phyloP scores from a whole-genome alignment of 805 yeast species.

The Torulaspora gathmanii region DNA sequence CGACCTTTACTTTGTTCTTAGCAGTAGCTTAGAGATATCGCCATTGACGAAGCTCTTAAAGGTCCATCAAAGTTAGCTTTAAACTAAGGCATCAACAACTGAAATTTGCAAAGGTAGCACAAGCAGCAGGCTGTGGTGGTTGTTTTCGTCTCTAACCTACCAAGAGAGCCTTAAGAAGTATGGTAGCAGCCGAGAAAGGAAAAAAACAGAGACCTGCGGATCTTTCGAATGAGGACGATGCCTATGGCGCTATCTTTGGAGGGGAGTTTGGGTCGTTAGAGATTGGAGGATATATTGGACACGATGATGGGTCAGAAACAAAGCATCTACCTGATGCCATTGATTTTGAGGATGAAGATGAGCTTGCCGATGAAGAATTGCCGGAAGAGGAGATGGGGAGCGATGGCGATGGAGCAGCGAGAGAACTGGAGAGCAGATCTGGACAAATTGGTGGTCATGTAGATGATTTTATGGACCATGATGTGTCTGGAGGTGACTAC shows the following conservation, averaged over 20 bases:
- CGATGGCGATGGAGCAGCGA: neutral
- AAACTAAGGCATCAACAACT: neutral
- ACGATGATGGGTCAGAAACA: conserved; percentile 43
- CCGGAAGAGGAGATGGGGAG: conserved; percentile 33
- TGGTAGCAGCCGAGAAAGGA: conserved; percentile 1
- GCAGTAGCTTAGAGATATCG: neutral
- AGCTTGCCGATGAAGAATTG: conserved; percentile 80
- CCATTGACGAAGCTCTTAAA: neutral
- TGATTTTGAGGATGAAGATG: conserved; percentile 93
- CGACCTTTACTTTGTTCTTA: neutral
- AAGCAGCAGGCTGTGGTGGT: neutral
- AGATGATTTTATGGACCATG: conserved; percentile 16
- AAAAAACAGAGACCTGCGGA: conserved; percentile 14
- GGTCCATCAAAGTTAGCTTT: conserved; percentile 3
- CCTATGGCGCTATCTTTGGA: conserved; percentile 37
- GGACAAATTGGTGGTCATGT: neutral
- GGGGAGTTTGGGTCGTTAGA: conserved; percentile 38
- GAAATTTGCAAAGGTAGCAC: neutral
- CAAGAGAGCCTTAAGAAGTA: neutral
- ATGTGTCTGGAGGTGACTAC: conserved; percentile 12
- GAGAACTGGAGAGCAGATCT: conserved; percentile 1
- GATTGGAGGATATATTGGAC: conserved; percentile 30
- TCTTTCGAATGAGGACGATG: conserved; percentile 38
- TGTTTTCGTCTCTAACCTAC: neutral
- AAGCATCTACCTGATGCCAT: conserved; percentile 88